Conservation (phyloP, 1,284 basidiomycete genomes). For the Apiotrichum mycotoxinovorans region DNA sequence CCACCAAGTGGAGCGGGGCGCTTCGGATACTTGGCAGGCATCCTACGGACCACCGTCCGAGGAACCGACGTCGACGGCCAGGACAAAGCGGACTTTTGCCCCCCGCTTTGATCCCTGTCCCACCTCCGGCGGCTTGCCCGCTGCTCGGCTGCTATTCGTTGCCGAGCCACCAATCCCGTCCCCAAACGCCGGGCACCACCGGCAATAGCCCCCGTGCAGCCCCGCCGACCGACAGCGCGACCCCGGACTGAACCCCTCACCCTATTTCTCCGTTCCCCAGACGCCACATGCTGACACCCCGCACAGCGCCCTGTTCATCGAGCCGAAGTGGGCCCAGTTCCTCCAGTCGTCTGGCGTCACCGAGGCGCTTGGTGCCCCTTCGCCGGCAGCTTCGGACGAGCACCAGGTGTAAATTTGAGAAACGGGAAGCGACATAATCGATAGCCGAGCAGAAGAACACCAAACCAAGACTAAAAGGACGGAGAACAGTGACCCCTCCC, state of each 20-base stretch:
- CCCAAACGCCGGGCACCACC: background rate
- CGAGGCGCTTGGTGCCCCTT: conserved; percentile 42
- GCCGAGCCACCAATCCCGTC: background rate
- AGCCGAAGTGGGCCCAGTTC: conserved; percentile 75
- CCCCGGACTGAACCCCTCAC: background rate
- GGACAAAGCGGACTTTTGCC: background rate
- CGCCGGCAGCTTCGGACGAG: background rate
- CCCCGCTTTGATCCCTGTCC: background rate
- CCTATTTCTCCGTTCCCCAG: background rate
- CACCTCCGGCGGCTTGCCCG: background rate
- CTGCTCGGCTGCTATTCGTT: background rate
- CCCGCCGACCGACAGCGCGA: background rate
- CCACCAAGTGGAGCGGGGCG: background rate
- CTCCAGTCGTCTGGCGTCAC: conserved; percentile 55
- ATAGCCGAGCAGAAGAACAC: too few species aligned
- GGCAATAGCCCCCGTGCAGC: background rate
- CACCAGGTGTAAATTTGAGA: conserved; percentile 8
- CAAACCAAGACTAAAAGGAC: too few species aligned
- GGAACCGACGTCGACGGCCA: background rate
- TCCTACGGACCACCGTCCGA: background rate
- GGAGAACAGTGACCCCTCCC: too few species aligned
- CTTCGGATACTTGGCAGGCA: background rate
- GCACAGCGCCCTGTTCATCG: conserved; percentile 73
- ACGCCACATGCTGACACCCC: background rate
- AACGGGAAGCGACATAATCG: too few species aligned